phyloP scores from a whole-genome alignment of 768 basidiomycete genomes.

The Macrolepiota dolichaula region DNA sequence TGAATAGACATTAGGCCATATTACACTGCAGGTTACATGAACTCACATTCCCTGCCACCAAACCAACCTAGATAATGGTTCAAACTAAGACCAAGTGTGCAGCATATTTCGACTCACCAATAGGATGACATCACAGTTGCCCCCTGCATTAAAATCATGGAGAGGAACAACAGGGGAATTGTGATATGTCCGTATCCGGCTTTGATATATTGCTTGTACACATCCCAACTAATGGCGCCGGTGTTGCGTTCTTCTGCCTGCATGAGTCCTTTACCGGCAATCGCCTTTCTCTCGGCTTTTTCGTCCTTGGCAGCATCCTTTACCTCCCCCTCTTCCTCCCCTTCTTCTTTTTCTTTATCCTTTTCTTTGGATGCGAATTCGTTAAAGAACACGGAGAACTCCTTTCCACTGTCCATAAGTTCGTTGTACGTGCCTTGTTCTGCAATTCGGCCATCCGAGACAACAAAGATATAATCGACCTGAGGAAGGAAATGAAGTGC shows the following conservation, averaged over 20 bases:
- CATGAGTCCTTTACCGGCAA: conserved; percentile 60
- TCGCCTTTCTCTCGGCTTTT: conserved; percentile 34
- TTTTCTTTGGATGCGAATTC: conserved; percentile 78
- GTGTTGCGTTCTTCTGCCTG: conserved; percentile 81
- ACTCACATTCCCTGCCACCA: conserved; percentile 77
- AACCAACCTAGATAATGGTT: conserved; percentile 51
- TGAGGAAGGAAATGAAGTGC: conserved; percentile 86
- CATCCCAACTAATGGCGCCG: conserved; percentile 56
- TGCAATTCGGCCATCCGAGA: conserved; percentile 72
- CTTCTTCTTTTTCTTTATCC: conserved; percentile 43
- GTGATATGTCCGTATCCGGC: conserved; percentile 68
- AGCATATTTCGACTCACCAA: conserved; percentile 43
- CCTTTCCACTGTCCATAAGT: conserved; percentile 59
- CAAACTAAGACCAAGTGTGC: not conserved
- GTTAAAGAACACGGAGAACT: conserved; percentile 69
- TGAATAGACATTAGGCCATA: conserved; percentile 13
- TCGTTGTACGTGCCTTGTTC: conserved; percentile 80
- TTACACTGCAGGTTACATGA: not conserved
- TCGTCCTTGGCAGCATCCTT: conserved; percentile 17
- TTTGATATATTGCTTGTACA: conserved; percentile 60
- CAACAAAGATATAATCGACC: conserved; percentile 81
- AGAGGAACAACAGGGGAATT: conserved; percentile 60
- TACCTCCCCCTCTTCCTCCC: conserved; percentile 41
- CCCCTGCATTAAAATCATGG: conserved; percentile 65
- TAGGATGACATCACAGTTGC: conserved; percentile 70